Percentiles rank a stretch among this genome's conserved stretches.
These are phyloP conservation scores for Polyrhizophydium stewartii DNA, from an alignment of 371 early-diverging fungal species.

Conservation along the genomic window DNA sequence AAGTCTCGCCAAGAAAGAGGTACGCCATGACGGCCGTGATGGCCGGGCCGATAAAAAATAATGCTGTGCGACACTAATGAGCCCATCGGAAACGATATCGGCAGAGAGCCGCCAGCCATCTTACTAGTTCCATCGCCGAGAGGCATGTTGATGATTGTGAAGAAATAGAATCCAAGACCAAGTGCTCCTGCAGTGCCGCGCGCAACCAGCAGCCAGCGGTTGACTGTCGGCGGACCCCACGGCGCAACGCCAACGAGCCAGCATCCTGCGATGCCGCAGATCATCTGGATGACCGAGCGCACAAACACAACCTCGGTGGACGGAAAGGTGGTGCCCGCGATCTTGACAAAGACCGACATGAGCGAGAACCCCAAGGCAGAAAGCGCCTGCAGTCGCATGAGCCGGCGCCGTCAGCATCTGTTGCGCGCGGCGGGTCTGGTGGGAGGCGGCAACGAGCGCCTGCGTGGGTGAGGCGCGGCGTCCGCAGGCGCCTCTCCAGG, in stretches of 20 bases:
- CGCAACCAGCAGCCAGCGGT: conserved; percentile 52
- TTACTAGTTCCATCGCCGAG: conserved; percentile 65
- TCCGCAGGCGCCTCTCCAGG: too few relatives aligned
- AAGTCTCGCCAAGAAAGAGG: conserved; percentile 61
- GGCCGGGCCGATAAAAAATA: conserved; percentile 74
- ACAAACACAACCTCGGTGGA: conserved; percentile 68
- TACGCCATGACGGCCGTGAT: conserved; percentile 69
- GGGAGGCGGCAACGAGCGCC: too few relatives aligned
- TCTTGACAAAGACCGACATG: conserved; percentile 68
- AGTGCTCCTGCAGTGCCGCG: conserved; percentile 63
- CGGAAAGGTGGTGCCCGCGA: conserved; percentile 51
- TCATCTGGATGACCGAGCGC: conserved; percentile 60
- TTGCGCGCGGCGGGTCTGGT: too few relatives aligned
- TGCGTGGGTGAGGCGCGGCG: too few relatives aligned
- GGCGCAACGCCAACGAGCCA: conserved; percentile 45
- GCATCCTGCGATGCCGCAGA: conserved; percentile 53
- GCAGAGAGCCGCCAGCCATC: too few relatives aligned
- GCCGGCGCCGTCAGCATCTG: too few relatives aligned
- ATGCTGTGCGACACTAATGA: conserved; percentile 24
- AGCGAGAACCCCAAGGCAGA: conserved; percentile 70
- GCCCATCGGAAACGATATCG: neutral
- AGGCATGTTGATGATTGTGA: conserved; percentile 59
- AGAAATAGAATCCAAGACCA: conserved; percentile 70
- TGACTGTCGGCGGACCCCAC: conserved; percentile 41
- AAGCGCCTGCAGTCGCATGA: conserved; percentile 37